phyloP scores from a whole-genome alignment of 1,139 yeast species.

The Yamadazyma aaseri region DNA sequence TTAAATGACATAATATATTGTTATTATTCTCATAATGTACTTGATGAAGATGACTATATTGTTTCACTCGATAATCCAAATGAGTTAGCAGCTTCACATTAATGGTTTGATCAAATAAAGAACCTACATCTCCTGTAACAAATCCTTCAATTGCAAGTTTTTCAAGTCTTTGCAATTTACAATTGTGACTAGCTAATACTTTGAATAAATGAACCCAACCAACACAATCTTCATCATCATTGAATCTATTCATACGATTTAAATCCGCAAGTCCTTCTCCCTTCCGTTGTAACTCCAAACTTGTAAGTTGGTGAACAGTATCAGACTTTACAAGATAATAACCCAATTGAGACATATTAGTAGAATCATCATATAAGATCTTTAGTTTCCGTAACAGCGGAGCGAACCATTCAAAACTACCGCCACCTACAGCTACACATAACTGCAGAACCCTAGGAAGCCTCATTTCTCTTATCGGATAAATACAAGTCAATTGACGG shows the following conservation, averaged over 20 bases:
- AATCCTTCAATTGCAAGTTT: conserved; percentile 13
- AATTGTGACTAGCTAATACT: not conserved
- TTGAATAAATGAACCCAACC: conserved; percentile 14
- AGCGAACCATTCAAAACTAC: not conserved
- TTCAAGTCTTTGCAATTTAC: not conserved
- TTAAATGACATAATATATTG: conserved; percentile 9
- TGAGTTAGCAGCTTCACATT: conserved; percentile 5
- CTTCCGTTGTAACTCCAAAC: conserved; percentile 12
- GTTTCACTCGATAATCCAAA: conserved; percentile 9
- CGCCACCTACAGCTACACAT: not conserved
- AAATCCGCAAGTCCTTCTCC: conserved; percentile 8
- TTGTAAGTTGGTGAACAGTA: conserved; percentile 4
- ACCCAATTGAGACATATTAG: not conserved
- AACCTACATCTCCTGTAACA: conserved; percentile 4
- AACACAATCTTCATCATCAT: conserved; percentile 6
- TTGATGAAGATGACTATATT: conserved; percentile 15
- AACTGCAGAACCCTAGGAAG: not conserved
- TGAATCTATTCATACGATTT: conserved; percentile 7
- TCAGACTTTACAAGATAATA: conserved; percentile 1
- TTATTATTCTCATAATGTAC: conserved; percentile 10
- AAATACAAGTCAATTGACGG: not conserved
- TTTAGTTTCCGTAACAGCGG: not conserved
- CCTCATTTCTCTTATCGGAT: not conserved
- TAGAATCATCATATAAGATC: not conserved
- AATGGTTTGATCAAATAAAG: conserved; percentile 5